phyloP scores from a whole-genome alignment of 495 filamentous ascomycete species.

The Trichocladium uniseriatum region DNA sequence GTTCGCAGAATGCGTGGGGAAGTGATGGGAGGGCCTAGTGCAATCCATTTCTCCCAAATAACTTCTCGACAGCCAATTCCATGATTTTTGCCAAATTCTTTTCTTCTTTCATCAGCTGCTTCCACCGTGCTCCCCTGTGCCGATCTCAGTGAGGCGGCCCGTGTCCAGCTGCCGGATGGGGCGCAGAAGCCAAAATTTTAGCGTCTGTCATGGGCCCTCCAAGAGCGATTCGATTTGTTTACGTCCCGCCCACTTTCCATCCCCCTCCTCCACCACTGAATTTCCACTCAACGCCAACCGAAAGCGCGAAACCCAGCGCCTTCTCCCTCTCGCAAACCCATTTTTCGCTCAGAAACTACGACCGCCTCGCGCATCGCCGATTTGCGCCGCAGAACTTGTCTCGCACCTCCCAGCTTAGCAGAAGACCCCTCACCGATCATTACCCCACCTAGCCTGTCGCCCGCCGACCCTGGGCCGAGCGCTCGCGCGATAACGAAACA shows the following conservation, averaged over 20 bases:
- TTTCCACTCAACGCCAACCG: slow-evolving; percentile 4
- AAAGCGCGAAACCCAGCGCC: neutral
- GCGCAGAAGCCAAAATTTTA: slow-evolving; percentile 11
- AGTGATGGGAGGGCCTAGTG: no score
- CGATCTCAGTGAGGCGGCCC: neutral
- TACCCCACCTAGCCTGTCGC: slow-evolving; percentile 7
- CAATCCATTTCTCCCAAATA: no score
- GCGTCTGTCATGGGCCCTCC: slow-evolving; percentile 6
- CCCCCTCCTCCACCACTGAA: slow-evolving; percentile 4
- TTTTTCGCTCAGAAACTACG: neutral
- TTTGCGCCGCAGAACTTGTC: neutral
- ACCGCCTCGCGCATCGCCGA: neutral
- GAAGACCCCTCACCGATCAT: neutral
- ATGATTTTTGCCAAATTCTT: no score
- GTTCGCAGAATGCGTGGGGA: no score
- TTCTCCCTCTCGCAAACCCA: neutral
- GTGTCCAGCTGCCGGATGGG: slow-evolving; percentile 3
- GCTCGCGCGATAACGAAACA: neutral
- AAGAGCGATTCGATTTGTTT: slow-evolving; percentile 16
- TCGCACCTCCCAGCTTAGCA: neutral
- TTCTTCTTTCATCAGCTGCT: no score
- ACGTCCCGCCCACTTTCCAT: slow-evolving; percentile 9
- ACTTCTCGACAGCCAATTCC: no score
- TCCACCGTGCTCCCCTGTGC: neutral
- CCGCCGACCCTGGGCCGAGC: neutral